Evolutionary conservation across 768 basidiomycete genomes (phyloP).

Genomic region (Naganishia vishniacii): DNA sequence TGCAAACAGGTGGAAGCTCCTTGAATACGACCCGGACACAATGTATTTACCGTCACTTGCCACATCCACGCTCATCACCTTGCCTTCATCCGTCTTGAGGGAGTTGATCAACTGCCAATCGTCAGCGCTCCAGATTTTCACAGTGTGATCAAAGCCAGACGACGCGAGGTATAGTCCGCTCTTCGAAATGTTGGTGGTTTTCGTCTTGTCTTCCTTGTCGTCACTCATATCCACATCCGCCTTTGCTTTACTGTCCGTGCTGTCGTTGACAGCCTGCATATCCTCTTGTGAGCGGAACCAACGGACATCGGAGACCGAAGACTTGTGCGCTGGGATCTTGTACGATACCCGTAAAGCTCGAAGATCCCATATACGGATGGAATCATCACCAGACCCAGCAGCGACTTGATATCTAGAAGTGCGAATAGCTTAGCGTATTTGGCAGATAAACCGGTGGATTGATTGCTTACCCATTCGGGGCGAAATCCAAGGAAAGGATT

Average conservation of each 20-base stretch:
- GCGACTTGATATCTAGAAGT: conserved; percentile 82
- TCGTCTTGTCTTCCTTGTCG: conserved; percentile 21
- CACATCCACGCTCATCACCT: conserved; percentile 97
- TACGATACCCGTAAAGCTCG: conserved; percentile 85
- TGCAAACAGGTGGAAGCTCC: conserved; percentile 88
- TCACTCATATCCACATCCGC: conserved; percentile 26
- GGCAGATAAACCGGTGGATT: conserved; percentile 10
- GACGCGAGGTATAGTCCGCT: conserved; percentile 87
- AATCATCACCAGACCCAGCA: conserved; percentile 93
- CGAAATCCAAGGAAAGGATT: conserved; percentile 84
- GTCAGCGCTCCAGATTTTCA: conserved; percentile 95
- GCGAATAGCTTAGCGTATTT: neutral
- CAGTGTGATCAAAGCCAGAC: conserved; percentile 86
- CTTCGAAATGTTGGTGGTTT: conserved; percentile 19
- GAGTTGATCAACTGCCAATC: conserved; percentile 91
- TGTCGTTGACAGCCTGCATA: conserved; percentile 20
- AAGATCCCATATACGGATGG: conserved; percentile 98
- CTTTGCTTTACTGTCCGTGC: conserved; percentile 25
- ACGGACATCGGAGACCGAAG: conserved; percentile 87
- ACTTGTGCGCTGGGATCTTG: conserved; percentile 92
- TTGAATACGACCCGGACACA: conserved; percentile 84
- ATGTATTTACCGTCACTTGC: conserved; percentile 74
- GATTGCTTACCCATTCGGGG: conserved; percentile 78
- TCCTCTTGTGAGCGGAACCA: conserved; percentile 64
- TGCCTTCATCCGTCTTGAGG: conserved; percentile 82